Conservation (phyloP, 257 asterid species). For the Nicotiana tabacum region DNA sequence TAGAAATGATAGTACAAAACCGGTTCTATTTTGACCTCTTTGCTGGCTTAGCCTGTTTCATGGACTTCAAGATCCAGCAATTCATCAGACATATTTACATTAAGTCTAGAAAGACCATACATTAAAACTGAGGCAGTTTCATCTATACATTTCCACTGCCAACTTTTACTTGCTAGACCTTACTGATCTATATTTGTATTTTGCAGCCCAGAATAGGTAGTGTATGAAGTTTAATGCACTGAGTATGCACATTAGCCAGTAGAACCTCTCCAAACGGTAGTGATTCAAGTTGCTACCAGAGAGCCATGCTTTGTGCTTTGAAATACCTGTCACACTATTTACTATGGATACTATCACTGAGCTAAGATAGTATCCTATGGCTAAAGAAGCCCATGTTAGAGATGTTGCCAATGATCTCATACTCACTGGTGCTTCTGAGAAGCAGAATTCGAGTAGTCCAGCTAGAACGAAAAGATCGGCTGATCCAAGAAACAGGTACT, state of each 20-base stretch:
- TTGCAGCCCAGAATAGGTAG: conserved; percentile 71
- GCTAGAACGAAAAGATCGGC: conserved; percentile 91
- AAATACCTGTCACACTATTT: conserved; percentile 49
- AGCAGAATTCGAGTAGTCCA: conserved; percentile 82
- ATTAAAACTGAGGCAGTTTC: background rate
- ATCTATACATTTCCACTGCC: background rate
- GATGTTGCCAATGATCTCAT: conserved; percentile 92
- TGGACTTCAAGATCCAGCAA: conserved; percentile 22
- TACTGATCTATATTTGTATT: conserved; percentile 56
- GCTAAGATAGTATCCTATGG: conserved; percentile 85
- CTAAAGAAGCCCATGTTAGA: conserved; percentile 79
- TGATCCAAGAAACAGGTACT: conserved; percentile 78
- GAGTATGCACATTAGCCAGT: conserved; percentile 81
- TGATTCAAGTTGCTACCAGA: conserved; percentile 60
- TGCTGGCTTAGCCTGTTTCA: background rate
- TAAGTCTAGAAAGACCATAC: background rate
- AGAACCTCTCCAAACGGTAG: conserved; percentile 63
- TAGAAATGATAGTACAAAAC: background rate
- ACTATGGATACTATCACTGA: conserved; percentile 63
- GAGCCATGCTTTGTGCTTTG: conserved; percentile 55
- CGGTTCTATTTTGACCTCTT: conserved; percentile 1
- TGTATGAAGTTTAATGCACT: conserved; percentile 77
- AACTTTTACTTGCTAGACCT: conserved; percentile 1
- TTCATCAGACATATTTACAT: conserved; percentile 37
- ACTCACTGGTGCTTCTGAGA: conserved; percentile 76